Conservation (phyloP, 768 basidiomycete genomes). For the Leccinum uliginosum region DNA sequence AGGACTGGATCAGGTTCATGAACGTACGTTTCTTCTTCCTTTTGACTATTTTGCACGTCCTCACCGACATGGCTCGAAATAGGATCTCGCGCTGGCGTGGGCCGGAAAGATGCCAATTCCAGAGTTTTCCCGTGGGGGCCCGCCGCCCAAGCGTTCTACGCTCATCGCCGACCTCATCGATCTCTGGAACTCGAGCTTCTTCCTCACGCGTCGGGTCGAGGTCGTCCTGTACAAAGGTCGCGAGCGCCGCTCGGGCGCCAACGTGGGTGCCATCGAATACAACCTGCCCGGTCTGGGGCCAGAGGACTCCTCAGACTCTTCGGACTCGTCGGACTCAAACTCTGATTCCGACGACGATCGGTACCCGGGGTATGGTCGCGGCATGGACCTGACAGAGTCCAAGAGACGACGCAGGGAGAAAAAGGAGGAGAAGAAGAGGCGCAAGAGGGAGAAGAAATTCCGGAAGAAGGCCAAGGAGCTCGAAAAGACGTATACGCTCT, state of each 20-base stretch:
- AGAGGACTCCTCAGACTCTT: constrained; percentile 36
- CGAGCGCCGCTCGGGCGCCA: constrained; percentile 68
- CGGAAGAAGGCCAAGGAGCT: constrained; percentile 54
- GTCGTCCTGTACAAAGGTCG: constrained; percentile 76
- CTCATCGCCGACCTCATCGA: constrained; percentile 71
- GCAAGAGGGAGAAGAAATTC: constrained; percentile 60
- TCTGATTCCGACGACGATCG: constrained; percentile 41
- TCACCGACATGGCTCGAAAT: neutral
- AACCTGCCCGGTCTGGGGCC: constrained; percentile 47
- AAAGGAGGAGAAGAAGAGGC: constrained; percentile 57
- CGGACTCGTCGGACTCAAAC: constrained; percentile 37
- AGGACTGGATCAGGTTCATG: constrained; percentile 80
- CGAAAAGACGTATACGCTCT: constrained; percentile 61
- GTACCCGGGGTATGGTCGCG: constrained; percentile 43
- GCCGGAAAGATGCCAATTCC: constrained; percentile 68
- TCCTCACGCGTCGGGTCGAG: constrained; percentile 71
- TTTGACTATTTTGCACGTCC: neutral
- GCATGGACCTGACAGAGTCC: constrained; percentile 45
- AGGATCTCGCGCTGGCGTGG: constrained; percentile 79
- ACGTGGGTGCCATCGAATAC: constrained; percentile 50
- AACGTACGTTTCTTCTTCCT: constrained; percentile 43
- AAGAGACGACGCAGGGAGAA: constrained; percentile 50
- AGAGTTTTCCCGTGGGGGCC: constrained; percentile 40
- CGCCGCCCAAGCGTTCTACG: constrained; percentile 51
- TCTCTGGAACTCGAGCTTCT: constrained; percentile 77